A percentile compares a stretch with the other conserved stretches of the same genome.
phyloP scores from a whole-genome alignment of 208 protist genomes.

The Phytomonas francai region DNA sequence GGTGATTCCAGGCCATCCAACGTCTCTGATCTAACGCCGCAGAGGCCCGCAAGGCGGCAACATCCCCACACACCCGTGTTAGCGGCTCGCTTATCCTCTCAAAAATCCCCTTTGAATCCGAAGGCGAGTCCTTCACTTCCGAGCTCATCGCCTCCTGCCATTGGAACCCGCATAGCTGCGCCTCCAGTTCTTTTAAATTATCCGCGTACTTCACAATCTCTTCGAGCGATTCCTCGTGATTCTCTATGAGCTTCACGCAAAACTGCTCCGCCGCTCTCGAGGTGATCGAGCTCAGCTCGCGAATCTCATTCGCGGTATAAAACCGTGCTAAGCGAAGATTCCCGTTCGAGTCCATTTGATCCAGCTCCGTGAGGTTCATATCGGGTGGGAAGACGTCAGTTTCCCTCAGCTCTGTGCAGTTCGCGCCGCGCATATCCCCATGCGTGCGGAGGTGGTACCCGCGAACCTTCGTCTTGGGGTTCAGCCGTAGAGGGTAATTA shows the following conservation, averaged over 20 bases:
- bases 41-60: constrained; percentile 22
- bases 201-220: constrained; percentile 38
- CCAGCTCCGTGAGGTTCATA: constrained; percentile 10
- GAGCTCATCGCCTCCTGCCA: background rate
- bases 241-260: constrained; percentile 47
- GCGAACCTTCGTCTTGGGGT: constrained; percentile 48
- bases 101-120: constrained; percentile 12
- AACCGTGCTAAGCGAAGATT: constrained; percentile 21
- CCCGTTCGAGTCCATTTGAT: constrained; percentile 1
- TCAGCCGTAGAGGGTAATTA: constrained; percentile 44
- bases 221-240: constrained; percentile 57
- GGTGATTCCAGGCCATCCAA: constrained; percentile 31
- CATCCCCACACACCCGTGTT: constrained; percentile 15
- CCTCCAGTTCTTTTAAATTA: constrained; percentile 33
- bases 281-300: constrained; percentile 18
- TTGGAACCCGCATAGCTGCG: constrained; percentile 42
- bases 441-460: constrained; percentile 34
- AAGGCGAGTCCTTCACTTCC: constrained; percentile 8
- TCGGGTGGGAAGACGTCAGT: constrained; percentile 21
- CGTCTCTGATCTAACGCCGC: constrained; percentile 28
- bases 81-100: constrained; percentile 14
- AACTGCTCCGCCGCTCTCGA: constrained; percentile 22
- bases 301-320: constrained; percentile 47
- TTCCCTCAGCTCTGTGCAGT: constrained; percentile 22
- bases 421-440: constrained; percentile 8